Evolutionary conservation across 805 yeast genomes (phyloP).

Genomic region (Ogataea pignaliae): DNA sequence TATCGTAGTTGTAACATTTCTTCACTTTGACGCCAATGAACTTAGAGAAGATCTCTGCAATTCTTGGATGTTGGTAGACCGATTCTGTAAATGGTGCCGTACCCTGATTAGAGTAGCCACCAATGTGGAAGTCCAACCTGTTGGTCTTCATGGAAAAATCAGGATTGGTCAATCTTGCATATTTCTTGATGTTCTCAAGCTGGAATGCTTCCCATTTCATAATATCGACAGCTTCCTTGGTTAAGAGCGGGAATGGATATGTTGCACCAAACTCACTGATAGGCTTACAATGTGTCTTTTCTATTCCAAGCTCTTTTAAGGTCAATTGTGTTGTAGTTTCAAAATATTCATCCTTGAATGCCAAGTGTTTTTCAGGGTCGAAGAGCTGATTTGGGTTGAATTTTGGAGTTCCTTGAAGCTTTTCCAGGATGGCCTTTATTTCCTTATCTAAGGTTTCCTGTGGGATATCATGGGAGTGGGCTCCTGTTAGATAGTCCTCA

Average conservation of each 20-base stretch:
- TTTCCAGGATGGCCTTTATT: conserved; percentile 13
- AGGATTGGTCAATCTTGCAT: conserved; percentile 37
- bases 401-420: conserved; percentile 10
- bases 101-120: conserved; percentile 42
- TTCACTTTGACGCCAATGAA: conserved; percentile 49
- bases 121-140: conserved; percentile 40
- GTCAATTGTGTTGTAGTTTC: conserved; percentile 34
- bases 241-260: conserved; percentile 55
- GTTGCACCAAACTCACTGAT: conserved; percentile 39
- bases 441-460: conserved; percentile 24
- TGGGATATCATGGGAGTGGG: conserved; percentile 24
- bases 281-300: conserved; percentile 32
- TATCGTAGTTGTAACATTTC: conserved; percentile 46
- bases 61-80: conserved; percentile 50
- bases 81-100: conserved; percentile 41
- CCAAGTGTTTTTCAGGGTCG: conserved; percentile 35
- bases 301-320: conserved; percentile 33
- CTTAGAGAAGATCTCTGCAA: conserved; percentile 40
- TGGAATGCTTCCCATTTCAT: conserved; percentile 50
- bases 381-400: conserved; percentile 25
- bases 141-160: conserved; percentile 25
- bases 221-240: conserved; percentile 52
- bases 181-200: conserved; percentile 37
- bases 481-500: conserved; percentile 18
- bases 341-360: conserved; percentile 34